Percentiles rank a stretch among this genome's conserved stretches.
These are phyloP conservation scores for Lomentospora prolificans DNA, from an alignment of 2,329 filamentous ascomycete species.

Conservation along the genomic window DNA sequence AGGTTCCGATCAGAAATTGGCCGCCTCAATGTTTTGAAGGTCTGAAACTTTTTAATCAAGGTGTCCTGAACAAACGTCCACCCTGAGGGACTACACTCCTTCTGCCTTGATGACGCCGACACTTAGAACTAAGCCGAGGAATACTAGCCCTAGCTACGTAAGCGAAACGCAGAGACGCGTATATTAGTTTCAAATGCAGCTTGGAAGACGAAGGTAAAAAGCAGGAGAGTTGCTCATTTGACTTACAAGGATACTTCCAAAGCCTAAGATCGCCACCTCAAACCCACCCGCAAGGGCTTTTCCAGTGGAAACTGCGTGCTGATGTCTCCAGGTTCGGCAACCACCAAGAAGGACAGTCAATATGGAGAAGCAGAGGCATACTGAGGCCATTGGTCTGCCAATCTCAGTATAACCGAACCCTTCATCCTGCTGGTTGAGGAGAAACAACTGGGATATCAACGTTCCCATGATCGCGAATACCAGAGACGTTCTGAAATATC, in stretches of 20 bases:
- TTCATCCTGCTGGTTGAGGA: slow-evolving; percentile 29
- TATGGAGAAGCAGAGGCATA: slow-evolving; percentile 30
- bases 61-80: no score
- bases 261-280: slow-evolving; percentile 1
- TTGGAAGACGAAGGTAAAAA: background rate
- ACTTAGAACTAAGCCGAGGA: slow-evolving; percentile 1
- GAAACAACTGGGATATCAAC: slow-evolving; percentile 57
- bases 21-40: no score
- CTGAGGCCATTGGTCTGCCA: slow-evolving; percentile 45
- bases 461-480: slow-evolving; percentile 59
- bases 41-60: no score
- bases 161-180: background rate
- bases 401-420: slow-evolving; percentile 49
- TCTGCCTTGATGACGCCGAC: background rate
- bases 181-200: background rate
- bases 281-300: slow-evolving; percentile 21
- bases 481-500: slow-evolving; percentile 61
- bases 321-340: slow-evolving; percentile 21
- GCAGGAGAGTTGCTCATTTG: background rate
- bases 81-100: background rate
- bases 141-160: background rate
- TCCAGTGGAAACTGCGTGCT: slow-evolving; percentile 19
- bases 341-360: slow-evolving; percentile 22
- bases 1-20: no score
- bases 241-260: slow-evolving; percentile 7